Base-by-base conservation (phyloP, 176 grass and related monocot genomes). In the Oryza longistaminata region DNA sequence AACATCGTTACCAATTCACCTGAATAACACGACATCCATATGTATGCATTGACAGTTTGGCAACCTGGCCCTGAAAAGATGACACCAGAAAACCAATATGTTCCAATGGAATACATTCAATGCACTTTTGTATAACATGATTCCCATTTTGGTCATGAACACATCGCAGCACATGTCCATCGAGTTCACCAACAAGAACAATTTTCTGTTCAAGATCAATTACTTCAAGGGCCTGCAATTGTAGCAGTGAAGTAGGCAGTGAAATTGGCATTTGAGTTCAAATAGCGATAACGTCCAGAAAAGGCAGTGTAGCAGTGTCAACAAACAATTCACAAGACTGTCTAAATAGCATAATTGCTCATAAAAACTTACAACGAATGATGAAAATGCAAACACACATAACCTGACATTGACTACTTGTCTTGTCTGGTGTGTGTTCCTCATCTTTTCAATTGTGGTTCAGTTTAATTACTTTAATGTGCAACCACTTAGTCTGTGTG, bases 1-100 rank as follows among this genome's bases (percentile, higher is more conserved):
- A 68, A 17, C 16, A 62, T 25, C 29, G 22, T 31, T 73, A 62
- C 22, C 52, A 85, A 86, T 31, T 76, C 52, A 98, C 96, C 96
- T 98, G 96, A 87, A 98, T 98, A 58, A 98, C 96, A 82, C 96
- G 85, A 48, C 96, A 98, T 48, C 96, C 96, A 92, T 98, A 98
- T 29, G 93, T 89, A 68, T 98, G 96, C 79, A 66, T 98, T 79
- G 93, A 93, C 27, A 98, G 89, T 71, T 34, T 88, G 53, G 93
- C 91, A 77, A 98, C 89, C 62, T 98, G 96, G 43, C 88, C 89
- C 87, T 69, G 87, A 75, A 98, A 98, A 80, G 96, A 85, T 34
- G 87, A 95, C 37, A 98, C 87, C 45, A 98, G 71, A 60, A 98
- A 98, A 62, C 86, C 86, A 52, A 98, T 95, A 85, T 93, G 93